A percentile compares a stretch with the other conserved stretches of the same genome.
These are phyloP conservation scores for Deakozyma indianensis DNA, from an alignment of 805 yeast species.

Conservation along the genomic window DNA sequence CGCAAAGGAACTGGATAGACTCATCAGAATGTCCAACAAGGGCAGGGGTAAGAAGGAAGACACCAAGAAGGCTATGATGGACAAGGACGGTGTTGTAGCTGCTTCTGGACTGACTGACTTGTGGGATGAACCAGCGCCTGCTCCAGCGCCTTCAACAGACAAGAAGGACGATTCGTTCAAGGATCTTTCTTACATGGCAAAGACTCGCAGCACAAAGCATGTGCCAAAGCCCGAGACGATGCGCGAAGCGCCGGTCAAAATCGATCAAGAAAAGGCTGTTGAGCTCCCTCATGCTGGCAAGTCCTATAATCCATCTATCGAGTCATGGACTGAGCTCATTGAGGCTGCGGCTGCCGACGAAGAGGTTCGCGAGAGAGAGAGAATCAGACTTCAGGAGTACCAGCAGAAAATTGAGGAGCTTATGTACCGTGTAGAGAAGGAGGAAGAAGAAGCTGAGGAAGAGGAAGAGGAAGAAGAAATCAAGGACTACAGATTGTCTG, in stretches of 20 bases:
- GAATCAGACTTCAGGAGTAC: conserved; percentile 46
- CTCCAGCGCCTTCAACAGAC: conserved; percentile 2
- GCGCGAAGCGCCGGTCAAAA: conserved; percentile 42
- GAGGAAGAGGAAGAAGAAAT: conserved; percentile 16
- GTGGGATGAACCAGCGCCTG: conserved; percentile 35
- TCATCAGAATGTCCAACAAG: conserved; percentile 26
- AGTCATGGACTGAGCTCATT: conserved; percentile 67
- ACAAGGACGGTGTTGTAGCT: conserved; percentile 48
- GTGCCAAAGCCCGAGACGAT: conserved; percentile 27
- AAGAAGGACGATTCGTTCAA: not conserved
- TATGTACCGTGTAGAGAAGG: conserved; percentile 48
- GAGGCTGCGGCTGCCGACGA: conserved; percentile 52
- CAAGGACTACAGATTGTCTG: conserved; percentile 32
- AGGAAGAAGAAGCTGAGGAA: conserved; percentile 19
- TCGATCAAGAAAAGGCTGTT: conserved; percentile 26
- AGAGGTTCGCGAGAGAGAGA: conserved; percentile 49
- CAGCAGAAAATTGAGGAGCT: conserved; percentile 48
- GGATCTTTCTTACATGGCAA: conserved; percentile 5
- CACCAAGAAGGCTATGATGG: conserved; percentile 28
- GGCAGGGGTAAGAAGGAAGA: conserved; percentile 7
- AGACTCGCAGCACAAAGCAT: conserved; percentile 14
- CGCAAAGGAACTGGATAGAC: conserved; percentile 61
- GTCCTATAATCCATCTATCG: conserved; percentile 81
- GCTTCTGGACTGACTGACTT: conserved; percentile 40
- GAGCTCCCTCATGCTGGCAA: conserved; percentile 67